Base-by-base conservation (phyloP, 352 stramenopile species). In the Phytopythium oedochilum region DNA sequence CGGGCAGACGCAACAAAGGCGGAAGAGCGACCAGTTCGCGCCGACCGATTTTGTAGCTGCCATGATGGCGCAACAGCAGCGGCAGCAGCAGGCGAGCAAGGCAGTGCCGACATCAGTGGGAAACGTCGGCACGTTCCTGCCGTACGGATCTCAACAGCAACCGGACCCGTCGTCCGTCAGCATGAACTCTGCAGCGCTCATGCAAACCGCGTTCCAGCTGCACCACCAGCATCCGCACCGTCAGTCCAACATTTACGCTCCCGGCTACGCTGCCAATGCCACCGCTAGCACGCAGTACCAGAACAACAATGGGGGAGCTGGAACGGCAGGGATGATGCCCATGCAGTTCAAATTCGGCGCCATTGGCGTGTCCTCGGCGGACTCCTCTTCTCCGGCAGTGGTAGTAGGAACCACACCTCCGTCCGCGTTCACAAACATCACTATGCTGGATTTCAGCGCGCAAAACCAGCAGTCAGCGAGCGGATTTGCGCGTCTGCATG, bases 341-440 rank as follows among this genome's bases (percentile, higher is more conserved):
- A 65, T 71, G 53, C 47, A 63, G 12, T 77, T 69, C 44, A 78
- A 77, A 51, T 77, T 63, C 55, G 61, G 52, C 8, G 62, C 65
- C 12, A 23, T 42, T 2, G 28, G 43, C 22, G n/a, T n/a, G n/a
- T 45, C 38, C 9, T 36, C 36, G 22, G 25, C 25, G 5, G 43
- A 23, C 18, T 28, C 45, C 17, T 39, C 45, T 15, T 18, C 45
- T 7, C 45, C 28, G 12, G 51, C 56, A 8, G 68, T 49, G 57
- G 29, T 48, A n/a, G 7, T 49, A 50, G 48, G 61, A 10, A 51
- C 38, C 39, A 32, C 23, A 31, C 49, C 49, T 9, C 15, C 55
- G 12, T 38, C 53, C 0, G 60, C 61, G 38, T 66, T 72, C 42
- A 51, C 55, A 26, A 38, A 29, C 6, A 51, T 61, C 22, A 25